A percentile compares a stretch with the other conserved stretches of the same genome.
Conservation (phyloP, 2,329 filamentous ascomycete species). For the Nemania diffusa region DNA sequence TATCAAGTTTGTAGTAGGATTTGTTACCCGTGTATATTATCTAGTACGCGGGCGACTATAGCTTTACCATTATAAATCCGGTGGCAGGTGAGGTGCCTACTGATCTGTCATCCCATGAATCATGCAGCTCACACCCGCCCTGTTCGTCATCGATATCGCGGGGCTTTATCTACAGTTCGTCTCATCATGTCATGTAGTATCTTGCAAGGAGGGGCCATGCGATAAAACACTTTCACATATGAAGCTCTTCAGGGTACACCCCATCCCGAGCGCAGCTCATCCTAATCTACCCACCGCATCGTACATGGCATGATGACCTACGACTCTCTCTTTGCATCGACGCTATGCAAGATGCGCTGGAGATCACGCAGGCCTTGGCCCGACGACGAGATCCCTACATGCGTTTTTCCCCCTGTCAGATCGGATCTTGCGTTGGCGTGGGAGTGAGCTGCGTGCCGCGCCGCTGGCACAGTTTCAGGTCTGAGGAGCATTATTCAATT, state of each 20-base stretch:
- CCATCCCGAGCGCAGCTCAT: neutral
- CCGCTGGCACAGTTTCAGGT: conserved; percentile 33
- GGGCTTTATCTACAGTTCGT: neutral
- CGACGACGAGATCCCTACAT: neutral
- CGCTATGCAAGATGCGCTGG: conserved; percentile 9
- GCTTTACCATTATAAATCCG: neutral
- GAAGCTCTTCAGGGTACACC: neutral
- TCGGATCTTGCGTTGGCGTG: neutral
- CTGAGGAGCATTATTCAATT: neutral
- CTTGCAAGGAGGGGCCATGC: neutral
- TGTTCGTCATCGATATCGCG: neutral
- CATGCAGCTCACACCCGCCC: neutral
- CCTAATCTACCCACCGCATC: neutral
- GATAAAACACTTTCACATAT: neutral
- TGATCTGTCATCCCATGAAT: neutral
- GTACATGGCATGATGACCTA: conserved; percentile 16
- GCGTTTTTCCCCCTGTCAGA: conserved; percentile 1
- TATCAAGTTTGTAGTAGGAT: no score
- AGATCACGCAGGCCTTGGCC: conserved; percentile 7
- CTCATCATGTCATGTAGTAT: neutral
- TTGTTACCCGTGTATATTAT: no score
- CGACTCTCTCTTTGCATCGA: conserved; percentile 9
- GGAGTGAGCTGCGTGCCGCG: conserved; percentile 23
- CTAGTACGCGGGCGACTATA: neutral
- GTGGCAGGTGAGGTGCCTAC: neutral